Evolutionary conservation across 139 green algal species (phyloP), one percentile per base, ranked within the genome.

Genomic region (Asterochloris erici): DNA sequence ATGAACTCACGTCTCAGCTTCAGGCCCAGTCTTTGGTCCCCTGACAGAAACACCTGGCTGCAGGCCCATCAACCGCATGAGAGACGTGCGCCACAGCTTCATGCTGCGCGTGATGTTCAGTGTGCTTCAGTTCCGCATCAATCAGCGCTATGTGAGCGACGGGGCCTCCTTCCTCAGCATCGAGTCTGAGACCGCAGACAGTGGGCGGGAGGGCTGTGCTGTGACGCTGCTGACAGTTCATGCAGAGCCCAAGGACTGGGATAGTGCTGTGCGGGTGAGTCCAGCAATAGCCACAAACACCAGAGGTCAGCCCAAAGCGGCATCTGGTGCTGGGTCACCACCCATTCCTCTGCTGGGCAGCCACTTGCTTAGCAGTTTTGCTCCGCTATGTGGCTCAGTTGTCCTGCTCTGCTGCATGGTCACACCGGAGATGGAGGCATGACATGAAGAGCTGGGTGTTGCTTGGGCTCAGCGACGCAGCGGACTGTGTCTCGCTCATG

Each of bases 211-310:
- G 91, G 95, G 96, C 74, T 99, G 97, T 85, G 88, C 90, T 12
- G 97, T 99, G 68, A 94, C 90, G 66, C 98, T 96, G 12, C 90
- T 99, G 54, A 99, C 94, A 74, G 89, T 99, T 83, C 97, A 91
- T 17, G 87, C 89, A 11, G 95, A 99, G 89, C 94, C 97, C 19
- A 83, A 85, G 14, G 87, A 99, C 86, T 99, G 96, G 96, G 80
- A 86, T 28, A 90, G 88, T 12, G 94, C 95, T 15, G 78, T 92
- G 47, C 75, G 84, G 82, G 90, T 94, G 77, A 11, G 17, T 60
- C 38, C 38, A 54, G 38, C 38, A 54, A 10, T 6, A 54, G 38
- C 6, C 38, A 54, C 38, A 54, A 54, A 54, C 38, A 54, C 4
- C 38, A 54, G 4, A 54, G 38, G 6, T 54, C 38, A 54, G 38